A percentile compares a stretch with the other conserved stretches of the same genome.
These are phyloP conservation scores for Melaleuca quinquenervia DNA, from an alignment of 345 rosid species.

Conservation along the genomic window DNA sequence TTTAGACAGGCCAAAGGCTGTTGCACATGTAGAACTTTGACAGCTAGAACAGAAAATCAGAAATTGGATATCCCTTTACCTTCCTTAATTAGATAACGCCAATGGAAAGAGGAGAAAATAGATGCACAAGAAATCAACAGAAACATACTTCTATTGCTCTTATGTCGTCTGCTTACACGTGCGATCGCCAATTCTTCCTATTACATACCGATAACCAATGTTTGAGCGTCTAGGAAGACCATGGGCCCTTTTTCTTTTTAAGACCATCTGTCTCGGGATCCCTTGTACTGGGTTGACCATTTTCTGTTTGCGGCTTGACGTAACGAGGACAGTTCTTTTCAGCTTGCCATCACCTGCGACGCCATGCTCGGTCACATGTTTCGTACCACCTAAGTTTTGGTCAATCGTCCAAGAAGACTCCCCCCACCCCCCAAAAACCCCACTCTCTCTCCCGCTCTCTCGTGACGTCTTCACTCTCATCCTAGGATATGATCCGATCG, in stretches of 20 bases:
- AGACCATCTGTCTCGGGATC: neutral
- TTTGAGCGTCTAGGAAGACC: neutral
- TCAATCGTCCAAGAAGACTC: neutral
- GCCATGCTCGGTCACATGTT: neutral
- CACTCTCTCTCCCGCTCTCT: neutral
- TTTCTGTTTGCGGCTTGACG: neutral
- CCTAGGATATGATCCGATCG: neutral
- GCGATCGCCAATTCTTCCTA: neutral
- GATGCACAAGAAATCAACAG: neutral
- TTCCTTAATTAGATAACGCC: neutral
- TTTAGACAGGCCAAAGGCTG: slow-evolving; percentile 14
- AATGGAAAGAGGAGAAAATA: neutral
- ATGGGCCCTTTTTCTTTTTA: neutral
- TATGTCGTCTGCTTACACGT: neutral
- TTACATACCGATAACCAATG: neutral
- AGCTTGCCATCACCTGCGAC: neutral
- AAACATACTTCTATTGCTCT: neutral
- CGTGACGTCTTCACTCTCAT: neutral
- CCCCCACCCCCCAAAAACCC: neutral
- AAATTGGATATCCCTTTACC: neutral
- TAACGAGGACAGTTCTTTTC: neutral
- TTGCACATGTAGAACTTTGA: neutral
- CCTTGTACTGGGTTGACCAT: neutral
- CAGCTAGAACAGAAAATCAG: neutral
- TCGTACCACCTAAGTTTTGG: neutral